These are phyloP conservation scores for Microcyclospora tardicrescens DNA, from an alignment of 2,329 filamentous ascomycete genomes.

Conservation along the genomic window DNA sequence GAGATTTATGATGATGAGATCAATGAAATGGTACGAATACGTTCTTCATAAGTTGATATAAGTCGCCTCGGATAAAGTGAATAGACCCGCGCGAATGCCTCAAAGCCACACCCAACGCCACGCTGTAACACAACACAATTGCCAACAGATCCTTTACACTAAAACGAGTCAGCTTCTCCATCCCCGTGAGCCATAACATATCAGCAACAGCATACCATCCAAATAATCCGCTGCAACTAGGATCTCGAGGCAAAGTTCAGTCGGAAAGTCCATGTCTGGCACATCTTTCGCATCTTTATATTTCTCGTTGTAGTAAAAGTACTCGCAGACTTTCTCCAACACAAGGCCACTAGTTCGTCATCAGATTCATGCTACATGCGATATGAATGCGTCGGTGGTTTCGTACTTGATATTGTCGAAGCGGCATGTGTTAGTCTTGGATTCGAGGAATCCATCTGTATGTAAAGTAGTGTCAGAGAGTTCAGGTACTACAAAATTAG, in stretches of 20 bases:
- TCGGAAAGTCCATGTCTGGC: conserved; percentile 67
- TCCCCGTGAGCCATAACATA: background rate
- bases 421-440: conserved; percentile 48
- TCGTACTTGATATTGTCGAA: conserved; percentile 64
- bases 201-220: conserved; percentile 38
- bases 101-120: no score
- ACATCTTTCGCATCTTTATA: conserved; percentile 58
- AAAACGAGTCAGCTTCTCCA: background rate
- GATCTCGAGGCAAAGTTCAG: conserved; percentile 65
- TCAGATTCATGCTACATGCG: conserved; percentile 1
- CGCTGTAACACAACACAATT: no score
- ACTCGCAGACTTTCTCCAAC: conserved; percentile 70
- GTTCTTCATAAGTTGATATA: no score
- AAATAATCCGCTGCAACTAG: conserved; percentile 67
- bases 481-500: background rate
- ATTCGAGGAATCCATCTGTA: conserved; percentile 52
- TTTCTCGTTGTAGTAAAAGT: conserved; percentile 71
- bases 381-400: background rate
- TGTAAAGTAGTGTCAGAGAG: conserved; percentile 2
- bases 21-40: no score
- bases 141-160: no score
- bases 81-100: no score
- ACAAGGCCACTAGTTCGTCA: conserved; percentile 47
- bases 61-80: no score
- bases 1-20: no score